A percentile compares a stretch with the other conserved stretches of the same genome.
Conservation (phyloP, 768 basidiomycete species). For the Leccinum variicolor region DNA sequence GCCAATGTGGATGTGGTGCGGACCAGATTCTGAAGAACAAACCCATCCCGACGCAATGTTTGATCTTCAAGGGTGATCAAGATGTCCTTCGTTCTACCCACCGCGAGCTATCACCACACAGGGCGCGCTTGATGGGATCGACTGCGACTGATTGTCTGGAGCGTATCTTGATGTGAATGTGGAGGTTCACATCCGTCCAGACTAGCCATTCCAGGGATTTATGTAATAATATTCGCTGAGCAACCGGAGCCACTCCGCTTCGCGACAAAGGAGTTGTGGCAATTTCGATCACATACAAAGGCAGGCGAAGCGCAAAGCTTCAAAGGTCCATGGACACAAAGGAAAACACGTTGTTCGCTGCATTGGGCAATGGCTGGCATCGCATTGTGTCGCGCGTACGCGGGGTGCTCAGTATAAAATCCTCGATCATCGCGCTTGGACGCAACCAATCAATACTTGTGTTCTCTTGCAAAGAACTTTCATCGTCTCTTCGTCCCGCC, state of each 20-base stretch:
- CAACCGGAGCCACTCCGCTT: neutral
- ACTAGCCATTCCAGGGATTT: neutral
- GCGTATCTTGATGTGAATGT: neutral
- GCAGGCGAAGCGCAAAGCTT: neutral
- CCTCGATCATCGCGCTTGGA: neutral
- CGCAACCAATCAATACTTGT: neutral
- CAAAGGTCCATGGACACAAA: constrained; percentile 10
- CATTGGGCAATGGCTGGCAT: neutral
- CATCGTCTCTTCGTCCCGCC: neutral
- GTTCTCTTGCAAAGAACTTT: neutral
- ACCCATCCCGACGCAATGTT: too few species aligned
- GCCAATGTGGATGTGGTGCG: neutral
- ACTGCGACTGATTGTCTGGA: neutral
- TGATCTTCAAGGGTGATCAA: neutral
- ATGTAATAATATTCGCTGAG: neutral
- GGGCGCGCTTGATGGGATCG: neutral
- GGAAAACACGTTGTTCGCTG: constrained; percentile 1
- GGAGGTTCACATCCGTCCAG: neutral
- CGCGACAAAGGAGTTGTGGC: constrained; percentile 5
- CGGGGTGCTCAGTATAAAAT: constrained; percentile 12
- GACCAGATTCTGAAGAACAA: neutral
- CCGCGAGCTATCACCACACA: neutral
- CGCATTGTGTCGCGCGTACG: neutral
- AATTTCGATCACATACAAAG: constrained; percentile 14
- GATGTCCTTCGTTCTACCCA: neutral